Evolutionary conservation across 78 protist genomes (phyloP).

Genomic region (Dictyostelium firmibasis): DNA sequence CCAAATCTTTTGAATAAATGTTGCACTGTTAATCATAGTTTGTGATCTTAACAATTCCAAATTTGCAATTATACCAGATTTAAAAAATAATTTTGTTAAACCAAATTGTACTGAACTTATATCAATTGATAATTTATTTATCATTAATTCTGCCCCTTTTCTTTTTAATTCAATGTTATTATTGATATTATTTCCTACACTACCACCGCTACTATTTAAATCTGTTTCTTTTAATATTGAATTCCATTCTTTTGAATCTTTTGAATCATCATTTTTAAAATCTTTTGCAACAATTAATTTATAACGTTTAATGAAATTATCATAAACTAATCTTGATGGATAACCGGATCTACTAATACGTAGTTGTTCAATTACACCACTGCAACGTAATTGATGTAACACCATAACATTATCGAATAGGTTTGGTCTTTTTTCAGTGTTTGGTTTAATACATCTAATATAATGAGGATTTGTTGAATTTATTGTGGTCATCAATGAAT

Average conservation of each 20-base stretch:
- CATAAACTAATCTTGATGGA: conserved; percentile 65
- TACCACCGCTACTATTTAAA: neutral
- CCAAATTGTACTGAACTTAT: conserved; percentile 33
- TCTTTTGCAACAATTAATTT: conserved; percentile 10
- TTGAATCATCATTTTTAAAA: neutral
- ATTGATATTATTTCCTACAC: neutral
- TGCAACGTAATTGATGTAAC: conserved; percentile 67
- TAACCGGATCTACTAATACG: conserved; percentile 77
- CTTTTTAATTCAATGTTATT: neutral
- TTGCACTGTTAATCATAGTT: conserved; percentile 22
- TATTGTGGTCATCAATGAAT: conserved; percentile 76
- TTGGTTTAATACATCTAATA: conserved; percentile 95
- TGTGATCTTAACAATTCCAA: conserved; percentile 44
- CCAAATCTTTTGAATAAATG: conserved; percentile 56
- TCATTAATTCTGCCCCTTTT: conserved; percentile 40
- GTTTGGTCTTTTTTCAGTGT: conserved; percentile 79
- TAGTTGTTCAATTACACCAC: conserved; percentile 83
- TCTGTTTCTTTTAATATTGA: neutral
- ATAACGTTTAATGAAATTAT: conserved; percentile 57
- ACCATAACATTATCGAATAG: conserved; percentile 59
- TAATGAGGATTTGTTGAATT: conserved; percentile 90
- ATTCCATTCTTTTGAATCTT: conserved; percentile 2
- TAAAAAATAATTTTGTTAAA: conserved; percentile 65
- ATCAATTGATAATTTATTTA: neutral
- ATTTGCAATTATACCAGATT: conserved; percentile 73